phyloP scores from a whole-genome alignment of 305 asterid species.

The Lippia alba region DNA sequence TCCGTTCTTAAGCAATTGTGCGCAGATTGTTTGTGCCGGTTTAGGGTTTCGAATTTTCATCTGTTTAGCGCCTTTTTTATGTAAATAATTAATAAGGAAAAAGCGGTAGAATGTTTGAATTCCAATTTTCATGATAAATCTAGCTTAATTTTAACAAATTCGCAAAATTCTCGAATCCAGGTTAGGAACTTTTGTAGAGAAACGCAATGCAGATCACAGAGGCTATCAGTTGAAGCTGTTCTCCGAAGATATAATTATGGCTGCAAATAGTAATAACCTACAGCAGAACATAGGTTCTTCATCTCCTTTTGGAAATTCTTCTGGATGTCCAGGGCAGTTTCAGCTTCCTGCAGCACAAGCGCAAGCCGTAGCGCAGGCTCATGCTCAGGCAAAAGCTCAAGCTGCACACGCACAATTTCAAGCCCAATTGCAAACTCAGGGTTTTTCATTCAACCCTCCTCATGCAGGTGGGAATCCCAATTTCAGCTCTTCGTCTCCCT shows the following conservation, averaged over 20 bases:
- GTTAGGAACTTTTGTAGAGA: neutral
- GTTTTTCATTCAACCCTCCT: slow-evolving; percentile 55
- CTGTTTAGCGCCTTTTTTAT: neutral
- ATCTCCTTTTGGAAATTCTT: slow-evolving; percentile 59
- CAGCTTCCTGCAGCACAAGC: slow-evolving; percentile 65
- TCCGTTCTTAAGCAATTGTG: neutral
- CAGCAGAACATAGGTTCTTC: slow-evolving; percentile 61
- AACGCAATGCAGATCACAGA: slow-evolving; percentile 13
- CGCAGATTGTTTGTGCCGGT: neutral
- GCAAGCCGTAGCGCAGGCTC: slow-evolving; percentile 69
- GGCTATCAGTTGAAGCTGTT: slow-evolving; percentile 15
- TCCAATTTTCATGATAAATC: neutral
- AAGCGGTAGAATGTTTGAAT: neutral
- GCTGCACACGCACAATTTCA: slow-evolving; percentile 66
- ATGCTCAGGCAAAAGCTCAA: slow-evolving; percentile 59
- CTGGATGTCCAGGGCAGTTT: slow-evolving; percentile 59
- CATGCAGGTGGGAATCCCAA: slow-evolving; percentile 49
- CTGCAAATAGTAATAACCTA: slow-evolving; percentile 60
- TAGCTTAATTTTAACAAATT: neutral
- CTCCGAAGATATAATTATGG: slow-evolving; percentile 36
- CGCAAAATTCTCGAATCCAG: neutral
- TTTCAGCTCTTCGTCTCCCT: slow-evolving; percentile 57
- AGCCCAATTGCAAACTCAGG: slow-evolving; percentile 55
- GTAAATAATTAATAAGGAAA: too few relatives aligned
- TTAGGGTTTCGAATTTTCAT: slow-evolving; percentile 32